phyloP scores from a whole-genome alignment of 2,329 filamentous ascomycete species.

The Cytospora schulzeri region DNA sequence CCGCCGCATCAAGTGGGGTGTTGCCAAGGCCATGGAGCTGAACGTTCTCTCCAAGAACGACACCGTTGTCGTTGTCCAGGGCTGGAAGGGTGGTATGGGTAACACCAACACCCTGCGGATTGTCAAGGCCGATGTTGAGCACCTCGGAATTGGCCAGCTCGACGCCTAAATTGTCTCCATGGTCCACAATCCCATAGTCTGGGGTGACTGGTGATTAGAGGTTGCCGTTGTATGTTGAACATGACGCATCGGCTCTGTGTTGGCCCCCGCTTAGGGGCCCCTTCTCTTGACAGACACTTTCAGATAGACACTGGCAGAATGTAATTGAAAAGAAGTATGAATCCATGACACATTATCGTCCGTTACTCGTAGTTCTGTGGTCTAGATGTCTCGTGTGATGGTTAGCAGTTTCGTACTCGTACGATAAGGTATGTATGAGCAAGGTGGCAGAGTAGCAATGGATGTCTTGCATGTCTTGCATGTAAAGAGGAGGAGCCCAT shows the following conservation, averaged over 20 bases:
- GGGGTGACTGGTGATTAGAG: background rate
- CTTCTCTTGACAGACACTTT: conserved; percentile 3
- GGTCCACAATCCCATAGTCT: conserved; percentile 1
- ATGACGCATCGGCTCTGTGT: conserved; percentile 5
- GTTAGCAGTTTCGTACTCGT: background rate
- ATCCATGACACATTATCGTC: background rate
- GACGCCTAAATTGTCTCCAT: conserved; percentile 15
- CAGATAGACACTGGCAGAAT: conserved; percentile 19
- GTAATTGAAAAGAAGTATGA: conserved; percentile 8
- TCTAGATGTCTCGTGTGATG: background rate
- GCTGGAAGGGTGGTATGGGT: conserved; percentile 89
- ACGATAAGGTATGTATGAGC: background rate
- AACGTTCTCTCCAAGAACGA: conserved; percentile 73
- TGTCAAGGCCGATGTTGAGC: conserved; percentile 61
- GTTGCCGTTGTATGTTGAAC: background rate
- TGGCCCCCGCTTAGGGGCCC: background rate
- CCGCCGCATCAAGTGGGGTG: conserved; percentile 95
- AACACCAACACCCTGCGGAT: conserved; percentile 82
- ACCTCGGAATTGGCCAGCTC: conserved; percentile 57
- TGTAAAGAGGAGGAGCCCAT: background rate
- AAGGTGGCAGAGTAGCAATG: too few relatives aligned
- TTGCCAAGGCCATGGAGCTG: conserved; percentile 82
- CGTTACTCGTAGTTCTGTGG: background rate
- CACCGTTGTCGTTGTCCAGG: conserved; percentile 80
- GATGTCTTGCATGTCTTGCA: background rate